Evolutionary conservation across 345 rosid genomes (phyloP).

Genomic region (Moricandia moricandioides): DNA sequence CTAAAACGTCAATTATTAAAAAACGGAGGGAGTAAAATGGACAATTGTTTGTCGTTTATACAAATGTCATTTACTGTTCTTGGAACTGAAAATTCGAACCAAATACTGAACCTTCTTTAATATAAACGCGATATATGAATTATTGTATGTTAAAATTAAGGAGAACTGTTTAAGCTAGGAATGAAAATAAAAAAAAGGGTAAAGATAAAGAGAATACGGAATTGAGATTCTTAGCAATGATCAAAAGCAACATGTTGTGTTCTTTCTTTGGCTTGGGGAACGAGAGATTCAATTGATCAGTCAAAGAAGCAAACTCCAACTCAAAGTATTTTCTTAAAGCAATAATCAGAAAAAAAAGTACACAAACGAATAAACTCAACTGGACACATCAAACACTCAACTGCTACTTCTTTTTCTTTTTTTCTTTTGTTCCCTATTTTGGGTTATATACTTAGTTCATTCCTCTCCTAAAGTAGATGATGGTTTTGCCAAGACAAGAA

Average conservation of each 20-base stretch:
- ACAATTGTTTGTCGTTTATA: not conserved
- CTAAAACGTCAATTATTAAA: too few species aligned
- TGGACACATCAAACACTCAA: constrained; percentile 34
- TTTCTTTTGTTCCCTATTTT: constrained; percentile 9
- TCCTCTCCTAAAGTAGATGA: constrained; percentile 36
- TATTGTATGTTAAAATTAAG: not conserved
- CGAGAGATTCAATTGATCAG: constrained; percentile 39
- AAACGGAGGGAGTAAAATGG: too few species aligned
- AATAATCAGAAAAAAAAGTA: constrained; percentile 27
- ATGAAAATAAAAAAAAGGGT: not conserved
- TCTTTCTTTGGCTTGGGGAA: constrained; percentile 38
- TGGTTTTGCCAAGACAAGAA: constrained; percentile 34
- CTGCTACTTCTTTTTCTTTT: constrained; percentile 27
- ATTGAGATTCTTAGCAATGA: constrained; percentile 43
- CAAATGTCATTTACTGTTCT: not conserved
- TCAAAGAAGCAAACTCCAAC: constrained; percentile 45
- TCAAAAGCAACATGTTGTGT: constrained; percentile 41
- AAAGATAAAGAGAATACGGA: constrained; percentile 35
- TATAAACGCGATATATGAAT: not conserved
- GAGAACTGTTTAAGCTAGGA: constrained; percentile 22
- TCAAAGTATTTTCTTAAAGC: constrained; percentile 19
- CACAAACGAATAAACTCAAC: constrained; percentile 34
- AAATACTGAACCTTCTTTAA: constrained; percentile 7
- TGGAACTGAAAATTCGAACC: not conserved
- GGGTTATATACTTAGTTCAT: constrained; percentile 31